Evolutionary conservation across 129 eudicot genomes (phyloP), one percentile per base, ranked within the genome.

Genomic region (Logfia minima): DNA sequence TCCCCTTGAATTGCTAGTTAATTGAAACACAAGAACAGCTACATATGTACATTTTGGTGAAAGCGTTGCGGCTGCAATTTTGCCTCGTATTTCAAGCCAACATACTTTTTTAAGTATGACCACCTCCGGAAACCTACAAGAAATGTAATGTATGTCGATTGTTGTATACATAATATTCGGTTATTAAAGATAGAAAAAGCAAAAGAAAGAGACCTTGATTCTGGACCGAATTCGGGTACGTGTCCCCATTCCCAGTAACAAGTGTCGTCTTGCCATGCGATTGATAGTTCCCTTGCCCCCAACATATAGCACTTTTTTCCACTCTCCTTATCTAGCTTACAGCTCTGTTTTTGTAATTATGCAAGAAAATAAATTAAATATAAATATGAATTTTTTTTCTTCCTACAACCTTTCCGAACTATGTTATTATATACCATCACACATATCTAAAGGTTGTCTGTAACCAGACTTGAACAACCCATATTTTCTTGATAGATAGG

Each of bases 291-390:
- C 64, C 84, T 81, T 51, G 93, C 85, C 7, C 71, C 66, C 21
- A 86, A 23, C 86, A 84, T 78, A n/a, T 62, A 84, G n/a, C 86
- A 81, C 28, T 86, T 88, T 75, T 84, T 86, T 35, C 93, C 87
- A 66, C 74, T 88, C 69, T 31, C 23, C 41, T 76, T 88, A n/a
- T 59, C 72, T 10, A 88, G 81, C 55, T 28, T 9, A 65, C 86
- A 86, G 65, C 83, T 62, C 90, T 88, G 74, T 77, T 23, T 48
- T 0, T 48, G 55, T n/a, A 48, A 14, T 48, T 14, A 14, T 14
- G 14, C 1, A 48, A 4, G 55, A 13, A 48, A 45, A 45, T 6
- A 14, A 13, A 14, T 48, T 3, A 48, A 3, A 13, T 45, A 10
- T 2, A 45, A 13, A 45, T 1, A 26, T 26, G 3, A 13, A 3